Evolutionary conservation across 1,284 basidiomycete genomes (phyloP).

Genomic region (Phylloboletellus chloephorus): DNA sequence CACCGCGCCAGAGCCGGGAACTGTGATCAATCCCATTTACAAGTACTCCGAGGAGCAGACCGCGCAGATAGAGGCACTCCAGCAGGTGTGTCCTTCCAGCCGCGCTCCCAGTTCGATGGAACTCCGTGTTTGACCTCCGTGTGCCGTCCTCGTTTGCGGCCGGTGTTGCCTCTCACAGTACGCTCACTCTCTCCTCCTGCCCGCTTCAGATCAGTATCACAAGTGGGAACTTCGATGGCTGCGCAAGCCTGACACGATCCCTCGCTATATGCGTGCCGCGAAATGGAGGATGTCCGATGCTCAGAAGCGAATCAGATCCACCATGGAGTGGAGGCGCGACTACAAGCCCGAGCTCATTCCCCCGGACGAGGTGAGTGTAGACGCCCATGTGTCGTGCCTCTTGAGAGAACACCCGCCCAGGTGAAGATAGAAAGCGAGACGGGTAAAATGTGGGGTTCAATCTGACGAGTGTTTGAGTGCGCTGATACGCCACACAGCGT

Average conservation of each 20-base stretch:
- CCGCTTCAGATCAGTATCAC: slow-evolving; percentile 63
- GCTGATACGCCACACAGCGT: slow-evolving; percentile 55
- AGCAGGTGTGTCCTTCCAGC: slow-evolving; percentile 42
- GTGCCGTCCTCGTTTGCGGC: background rate
- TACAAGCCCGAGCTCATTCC: slow-evolving; percentile 78
- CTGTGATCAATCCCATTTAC: slow-evolving; percentile 49
- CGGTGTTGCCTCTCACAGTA: slow-evolving; percentile 43
- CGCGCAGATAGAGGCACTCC: slow-evolving; percentile 53
- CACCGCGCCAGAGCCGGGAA: slow-evolving; percentile 40
- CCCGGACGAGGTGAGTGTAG: slow-evolving; percentile 57
- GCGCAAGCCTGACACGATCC: slow-evolving; percentile 64
- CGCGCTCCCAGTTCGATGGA: background rate
- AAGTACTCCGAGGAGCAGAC: slow-evolving; percentile 62
- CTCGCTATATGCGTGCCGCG: slow-evolving; percentile 78
- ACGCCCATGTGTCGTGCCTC: slow-evolving; percentile 1
- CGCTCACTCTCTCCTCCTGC: slow-evolving; percentile 55
- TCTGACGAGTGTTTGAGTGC: background rate
- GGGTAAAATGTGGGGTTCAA: slow-evolving; percentile 72
- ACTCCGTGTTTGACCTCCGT: slow-evolving; percentile 1
- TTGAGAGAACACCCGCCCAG: slow-evolving; percentile 20
- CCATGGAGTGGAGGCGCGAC: slow-evolving; percentile 77
- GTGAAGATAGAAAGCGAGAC: slow-evolving; percentile 74
- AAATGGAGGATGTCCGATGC: slow-evolving; percentile 79
- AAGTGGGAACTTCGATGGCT: slow-evolving; percentile 76
- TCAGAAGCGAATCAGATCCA: slow-evolving; percentile 70